Percentiles rank a stretch among this genome's conserved stretches.
Conservation (phyloP, 345 rosid species). For the thale cress (Arabidopsis thaliana) region TAIR10.1 NC_003075.7:13593001-13593500, state of each 20-base stretch:
- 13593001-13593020: constrained; percentile 22
- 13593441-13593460: no score
- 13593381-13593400: constrained; percentile 21
- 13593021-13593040: constrained; percentile 12
- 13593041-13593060: background rate
- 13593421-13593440: constrained; percentile 16
- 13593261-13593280: constrained; percentile 95
- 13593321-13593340: constrained; percentile 84
- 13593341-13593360: constrained; percentile 5
- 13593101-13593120: constrained; percentile 82
- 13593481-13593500: no score
- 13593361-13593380: constrained; percentile 14
- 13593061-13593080: constrained; percentile 6
- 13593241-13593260: constrained; percentile 61
- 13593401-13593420: constrained; percentile 1
- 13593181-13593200: constrained; percentile 24
- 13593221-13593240: background rate
- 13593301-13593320: constrained; percentile 89
- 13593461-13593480: no score
- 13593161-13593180: constrained; percentile 96
- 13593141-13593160: constrained; percentile 93
- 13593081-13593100: constrained; percentile 59
- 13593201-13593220: background rate
- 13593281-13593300: constrained; percentile 76
- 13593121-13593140: constrained; percentile 93